Evolutionary conservation across 2,329 filamentous ascomycete genomes (phyloP).

Genomic region (Aspergillus caelatus): DNA sequence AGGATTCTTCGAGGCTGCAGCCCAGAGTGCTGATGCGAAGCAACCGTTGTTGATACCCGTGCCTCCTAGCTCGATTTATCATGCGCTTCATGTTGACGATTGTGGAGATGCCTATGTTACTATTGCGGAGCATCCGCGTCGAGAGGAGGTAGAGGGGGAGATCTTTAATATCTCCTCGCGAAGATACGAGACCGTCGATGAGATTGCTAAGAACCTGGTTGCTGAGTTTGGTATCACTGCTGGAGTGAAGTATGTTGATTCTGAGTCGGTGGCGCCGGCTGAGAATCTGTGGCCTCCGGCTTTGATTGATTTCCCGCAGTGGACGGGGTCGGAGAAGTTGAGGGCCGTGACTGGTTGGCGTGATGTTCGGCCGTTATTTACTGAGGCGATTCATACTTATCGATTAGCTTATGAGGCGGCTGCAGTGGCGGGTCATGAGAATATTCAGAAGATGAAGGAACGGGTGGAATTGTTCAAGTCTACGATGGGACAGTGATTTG

Average conservation of each 20-base stretch:
- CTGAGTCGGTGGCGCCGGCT: neutral
- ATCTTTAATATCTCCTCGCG: slow-evolving; percentile 11
- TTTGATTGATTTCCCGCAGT: slow-evolving; percentile 15
- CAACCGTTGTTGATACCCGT: slow-evolving; percentile 1
- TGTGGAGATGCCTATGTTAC: slow-evolving; percentile 14
- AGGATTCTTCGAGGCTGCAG: slow-evolving; percentile 9
- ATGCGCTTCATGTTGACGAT: slow-evolving; percentile 15
- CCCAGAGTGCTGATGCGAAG: neutral
- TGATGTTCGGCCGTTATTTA: slow-evolving; percentile 8
- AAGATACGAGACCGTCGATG: slow-evolving; percentile 11
- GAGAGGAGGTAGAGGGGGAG: slow-evolving; percentile 1
- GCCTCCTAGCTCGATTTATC: neutral
- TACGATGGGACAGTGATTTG: neutral
- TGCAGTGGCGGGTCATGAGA: neutral
- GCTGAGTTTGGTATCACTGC: neutral
- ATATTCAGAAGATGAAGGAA: neutral
- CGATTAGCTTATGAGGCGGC: slow-evolving; percentile 9
- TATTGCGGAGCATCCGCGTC: slow-evolving; percentile 5
- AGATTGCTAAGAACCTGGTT: slow-evolving; percentile 1
- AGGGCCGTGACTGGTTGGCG: slow-evolving; percentile 9
- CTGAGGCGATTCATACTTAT: slow-evolving; percentile 5
- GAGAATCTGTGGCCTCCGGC: slow-evolving; percentile 9
- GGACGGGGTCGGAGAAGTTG: slow-evolving; percentile 12
- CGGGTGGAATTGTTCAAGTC: neutral
- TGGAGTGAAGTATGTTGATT: neutral